Percentiles rank a stretch among this genome's conserved stretches.
Conservation (phyloP, 805 yeast genomes). For the Monosporozyma siamensis region DNA sequence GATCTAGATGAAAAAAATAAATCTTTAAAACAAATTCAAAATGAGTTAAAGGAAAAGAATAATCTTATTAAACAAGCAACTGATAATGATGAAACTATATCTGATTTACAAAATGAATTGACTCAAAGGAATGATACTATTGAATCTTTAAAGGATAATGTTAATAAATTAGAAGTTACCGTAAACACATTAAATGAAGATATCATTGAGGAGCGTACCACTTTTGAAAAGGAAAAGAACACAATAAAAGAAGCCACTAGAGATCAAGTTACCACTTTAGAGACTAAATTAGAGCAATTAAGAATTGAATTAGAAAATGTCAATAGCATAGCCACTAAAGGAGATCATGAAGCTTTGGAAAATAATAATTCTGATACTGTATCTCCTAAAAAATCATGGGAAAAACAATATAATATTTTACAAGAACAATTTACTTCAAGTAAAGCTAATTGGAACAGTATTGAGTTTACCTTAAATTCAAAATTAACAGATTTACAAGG, state of each 20-base stretch:
- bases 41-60: conserved; percentile 21
- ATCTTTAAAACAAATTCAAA: conserved; percentile 15
- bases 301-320: conserved; percentile 50
- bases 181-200: not conserved
- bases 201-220: not conserved
- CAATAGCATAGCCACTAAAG: no score
- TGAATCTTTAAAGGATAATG: conserved; percentile 6
- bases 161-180: conserved; percentile 12
- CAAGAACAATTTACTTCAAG: conserved; percentile 68
- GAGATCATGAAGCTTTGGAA: no score
- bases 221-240: conserved; percentile 18
- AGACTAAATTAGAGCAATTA: conserved; percentile 58
- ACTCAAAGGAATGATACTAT: conserved; percentile 12
- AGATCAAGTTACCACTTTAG: conserved; percentile 49
- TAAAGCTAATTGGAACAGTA: conserved; percentile 72
- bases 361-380: not conserved
- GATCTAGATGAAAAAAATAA: not conserved
- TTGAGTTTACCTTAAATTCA: conserved; percentile 55
- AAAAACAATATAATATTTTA: conserved; percentile 32
- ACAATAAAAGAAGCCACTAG: conserved; percentile 27
- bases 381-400: not conserved
- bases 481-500: conserved; percentile 28
- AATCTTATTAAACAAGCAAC: conserved; percentile 20
- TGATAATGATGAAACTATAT: conserved; percentile 4
- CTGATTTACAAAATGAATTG: conserved; percentile 4